Base-by-base conservation (phyloP, 1,284 basidiomycete species). In the Rhodotorula sp. region DNA sequence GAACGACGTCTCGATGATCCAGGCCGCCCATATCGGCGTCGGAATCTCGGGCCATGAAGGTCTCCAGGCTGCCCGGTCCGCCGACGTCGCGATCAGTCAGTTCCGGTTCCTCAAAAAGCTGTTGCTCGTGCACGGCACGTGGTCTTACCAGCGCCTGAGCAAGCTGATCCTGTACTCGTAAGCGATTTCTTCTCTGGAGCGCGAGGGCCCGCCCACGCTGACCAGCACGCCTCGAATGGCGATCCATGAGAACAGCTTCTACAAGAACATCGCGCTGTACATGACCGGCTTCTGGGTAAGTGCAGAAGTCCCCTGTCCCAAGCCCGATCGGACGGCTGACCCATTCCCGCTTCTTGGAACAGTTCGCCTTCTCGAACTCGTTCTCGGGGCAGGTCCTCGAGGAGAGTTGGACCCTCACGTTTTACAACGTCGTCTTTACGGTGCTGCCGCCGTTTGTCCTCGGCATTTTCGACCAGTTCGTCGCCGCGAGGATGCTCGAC, bases 11-110 rank as follows among this genome's bases (percentile, higher is more conserved):
- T 83, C 82, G 64, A 87, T 87, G 86, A 87, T 87, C 71, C 86
- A 87, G 75, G 85, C 86, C 15, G 86, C 86, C 15, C 86, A 87
- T 73, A 93, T 99, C 61, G 97, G 97, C 50, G 90, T 99, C 66
- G 97, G 97, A 77, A 99, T 99, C 70, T 97, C 94, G 67, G 97
- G 97, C 70, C 92, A 98, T 26, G 97, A 99, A 85, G 95, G 97
- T 81, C 84, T 99, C 7, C 95, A 98, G 88, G 95, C 95, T 49
- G 97, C 97, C 54, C 87, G 95, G 62, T 93, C 93, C 19, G 93
- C 97, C 23, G 95, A 99, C 81, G 89, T 99, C 34, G 92, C 97
- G 2, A 99, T 99, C 76, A 95, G 93, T 16, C 97, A 99, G 80
- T 99, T 99, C 85, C 86, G 95, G n/a, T 99, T 86, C 82, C 84